Evolutionary conservation across 1,139 yeast genomes (phyloP).

Genomic region (Taphrina populina): DNA sequence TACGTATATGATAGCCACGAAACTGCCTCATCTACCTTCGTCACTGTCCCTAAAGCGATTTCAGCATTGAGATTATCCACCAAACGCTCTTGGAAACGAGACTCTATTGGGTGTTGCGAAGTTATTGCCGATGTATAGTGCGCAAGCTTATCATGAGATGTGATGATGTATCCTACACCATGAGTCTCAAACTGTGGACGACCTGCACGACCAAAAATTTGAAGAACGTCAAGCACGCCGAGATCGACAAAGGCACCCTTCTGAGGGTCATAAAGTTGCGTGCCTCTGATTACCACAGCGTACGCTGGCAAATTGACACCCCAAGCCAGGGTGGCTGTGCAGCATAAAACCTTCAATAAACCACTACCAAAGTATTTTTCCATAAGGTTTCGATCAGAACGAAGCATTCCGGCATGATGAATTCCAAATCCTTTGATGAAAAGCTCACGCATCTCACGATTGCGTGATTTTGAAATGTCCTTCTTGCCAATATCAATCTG

Average conservation of each 20-base stretch:
- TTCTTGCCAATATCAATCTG: slow-evolving; percentile 54
- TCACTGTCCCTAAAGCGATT: slow-evolving; percentile 89
- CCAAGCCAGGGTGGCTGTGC: slow-evolving; percentile 99
- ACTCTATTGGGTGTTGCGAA: slow-evolving; percentile 96
- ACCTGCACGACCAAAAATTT: slow-evolving; percentile 99
- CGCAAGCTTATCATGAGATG: slow-evolving; percentile 76
- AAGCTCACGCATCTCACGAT: slow-evolving; percentile 75
- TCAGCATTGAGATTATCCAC: slow-evolving; percentile 96
- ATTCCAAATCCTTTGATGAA: slow-evolving; percentile 83
- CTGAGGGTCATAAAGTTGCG: slow-evolving; percentile 91
- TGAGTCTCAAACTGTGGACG: slow-evolving; percentile 92
- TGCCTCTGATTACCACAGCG: slow-evolving; percentile 92
- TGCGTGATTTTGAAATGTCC: slow-evolving; percentile 73
- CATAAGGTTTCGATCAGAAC: slow-evolving; percentile 84
- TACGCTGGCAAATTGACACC: slow-evolving; percentile 99
- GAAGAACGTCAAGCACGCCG: slow-evolving; percentile 94
- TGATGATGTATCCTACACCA: slow-evolving; percentile 90
- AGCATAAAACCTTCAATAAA: slow-evolving; percentile 82
- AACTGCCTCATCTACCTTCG: slow-evolving; percentile 90
- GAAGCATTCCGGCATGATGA: slow-evolving; percentile 96
- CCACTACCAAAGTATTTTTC: slow-evolving; percentile 86
- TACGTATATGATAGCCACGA: slow-evolving; percentile 97
- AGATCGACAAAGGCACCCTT: slow-evolving; percentile 92
- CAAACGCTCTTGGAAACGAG: slow-evolving; percentile 69
- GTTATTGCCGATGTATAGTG: slow-evolving; percentile 83